A percentile compares a stretch with the other conserved stretches of the same genome.
Conservation (phyloP, 768 basidiomycete genomes). For the Leccinum subtestaceum region DNA sequence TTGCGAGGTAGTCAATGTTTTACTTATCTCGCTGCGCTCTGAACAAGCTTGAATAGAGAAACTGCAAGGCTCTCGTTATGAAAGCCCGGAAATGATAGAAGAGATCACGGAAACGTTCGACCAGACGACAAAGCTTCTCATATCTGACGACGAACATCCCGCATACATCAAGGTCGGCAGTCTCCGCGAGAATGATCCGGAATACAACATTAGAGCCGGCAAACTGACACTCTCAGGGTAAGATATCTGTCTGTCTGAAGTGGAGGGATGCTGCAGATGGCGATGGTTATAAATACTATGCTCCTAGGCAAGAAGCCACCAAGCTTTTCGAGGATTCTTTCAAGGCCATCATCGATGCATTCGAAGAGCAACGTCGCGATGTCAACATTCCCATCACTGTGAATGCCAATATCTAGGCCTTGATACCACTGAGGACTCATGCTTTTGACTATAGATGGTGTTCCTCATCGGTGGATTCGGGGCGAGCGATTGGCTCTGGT, state of each 20-base stretch:
- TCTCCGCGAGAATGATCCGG: constrained; percentile 30
- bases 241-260: neutral
- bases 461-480: constrained; percentile 53
- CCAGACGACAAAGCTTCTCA: constrained; percentile 36
- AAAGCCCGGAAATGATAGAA: constrained; percentile 29
- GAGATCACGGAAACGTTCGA: constrained; percentile 36
- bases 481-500: constrained; percentile 46
- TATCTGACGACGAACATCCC: constrained; percentile 31
- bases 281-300: neutral
- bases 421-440: neutral
- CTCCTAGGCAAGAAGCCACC: constrained; percentile 34
- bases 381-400: constrained; percentile 30
- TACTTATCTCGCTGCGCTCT: neutral
- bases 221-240: constrained; percentile 36
- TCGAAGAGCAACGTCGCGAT: constrained; percentile 27
- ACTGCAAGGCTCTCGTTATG: constrained; percentile 27
- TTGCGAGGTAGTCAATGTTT: constrained; percentile 30
- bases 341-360: constrained; percentile 27
- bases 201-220: constrained; percentile 32
- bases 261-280: neutral
- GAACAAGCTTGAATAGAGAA: constrained; percentile 16
- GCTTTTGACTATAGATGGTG: constrained; percentile 12
- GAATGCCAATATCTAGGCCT: constrained; percentile 1
- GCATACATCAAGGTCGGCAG: constrained; percentile 41
- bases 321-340: constrained; percentile 43